Percentiles rank a stretch among this genome's conserved stretches.
Conservation (phyloP, 805 yeast species). For the Ogataea haglerorum region DNA sequence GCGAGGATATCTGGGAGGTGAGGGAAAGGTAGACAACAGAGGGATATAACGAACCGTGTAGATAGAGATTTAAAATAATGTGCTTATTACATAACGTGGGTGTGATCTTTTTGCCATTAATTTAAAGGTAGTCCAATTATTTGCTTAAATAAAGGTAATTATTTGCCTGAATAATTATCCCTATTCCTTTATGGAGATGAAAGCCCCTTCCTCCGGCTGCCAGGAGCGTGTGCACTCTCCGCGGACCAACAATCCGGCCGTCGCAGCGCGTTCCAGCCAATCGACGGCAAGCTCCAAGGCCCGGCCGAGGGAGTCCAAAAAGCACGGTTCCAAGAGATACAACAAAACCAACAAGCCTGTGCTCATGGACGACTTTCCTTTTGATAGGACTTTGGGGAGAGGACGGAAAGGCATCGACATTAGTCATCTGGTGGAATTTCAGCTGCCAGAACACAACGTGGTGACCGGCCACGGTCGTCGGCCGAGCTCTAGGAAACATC, state of each 20-base stretch:
- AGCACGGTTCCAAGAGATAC: conserved; percentile 29
- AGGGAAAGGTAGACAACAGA: conserved; percentile 6
- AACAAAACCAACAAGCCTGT: conserved; percentile 34
- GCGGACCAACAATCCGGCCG: background rate
- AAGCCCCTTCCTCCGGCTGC: conserved; percentile 3
- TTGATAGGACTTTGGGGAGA: conserved; percentile 22
- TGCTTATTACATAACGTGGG: background rate
- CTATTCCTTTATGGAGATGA: conserved; percentile 6
- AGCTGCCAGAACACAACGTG: conserved; percentile 37
- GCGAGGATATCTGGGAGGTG: conserved; percentile 81
- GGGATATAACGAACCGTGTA: background rate
- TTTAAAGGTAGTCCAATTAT: background rate
- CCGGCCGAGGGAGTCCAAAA: conserved; percentile 9
- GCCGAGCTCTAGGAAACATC: conserved; percentile 21
- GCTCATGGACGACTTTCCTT: conserved; percentile 15
- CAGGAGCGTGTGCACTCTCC: conserved; percentile 4
- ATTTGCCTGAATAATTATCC: background rate
- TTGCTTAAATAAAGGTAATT: background rate
- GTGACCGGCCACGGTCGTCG: conserved; percentile 9
- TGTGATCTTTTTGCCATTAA: conserved; percentile 1
- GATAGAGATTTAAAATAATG: background rate
- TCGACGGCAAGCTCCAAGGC: conserved; percentile 2
- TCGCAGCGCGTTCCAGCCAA: background rate
- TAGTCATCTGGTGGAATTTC: conserved; percentile 64
- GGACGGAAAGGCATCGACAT: conserved; percentile 38